Evolutionary conservation across 768 basidiomycete genomes (phyloP).

Genomic region (Pholiota microspora): DNA sequence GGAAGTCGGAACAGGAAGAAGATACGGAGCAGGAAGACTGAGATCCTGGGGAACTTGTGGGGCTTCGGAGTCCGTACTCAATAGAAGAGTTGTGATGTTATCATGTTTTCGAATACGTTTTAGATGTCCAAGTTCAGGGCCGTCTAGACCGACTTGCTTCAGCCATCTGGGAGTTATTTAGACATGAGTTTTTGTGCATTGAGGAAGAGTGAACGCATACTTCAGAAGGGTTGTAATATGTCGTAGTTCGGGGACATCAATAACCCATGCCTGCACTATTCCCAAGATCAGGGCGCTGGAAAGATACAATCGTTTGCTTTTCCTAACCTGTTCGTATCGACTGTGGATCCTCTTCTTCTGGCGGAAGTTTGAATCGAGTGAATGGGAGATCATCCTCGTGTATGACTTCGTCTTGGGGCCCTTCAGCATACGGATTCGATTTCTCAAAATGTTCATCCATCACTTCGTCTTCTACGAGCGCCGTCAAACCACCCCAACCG

Average conservation of each 20-base stretch:
- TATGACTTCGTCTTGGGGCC: slow-evolving; percentile 46
- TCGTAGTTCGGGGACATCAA: slow-evolving; percentile 64
- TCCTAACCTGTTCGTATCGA: slow-evolving; percentile 54
- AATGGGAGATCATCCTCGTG: slow-evolving; percentile 67
- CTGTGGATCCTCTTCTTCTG: slow-evolving; percentile 61
- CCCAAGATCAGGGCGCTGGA: not conserved
- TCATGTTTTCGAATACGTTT: slow-evolving; percentile 69
- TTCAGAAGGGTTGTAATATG: slow-evolving; percentile 61
- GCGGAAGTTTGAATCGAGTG: slow-evolving; percentile 52
- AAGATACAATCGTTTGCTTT: slow-evolving; percentile 11
- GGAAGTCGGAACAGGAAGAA: slow-evolving; percentile 57
- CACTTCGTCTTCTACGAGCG: slow-evolving; percentile 19
- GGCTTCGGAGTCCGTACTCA: slow-evolving; percentile 34
- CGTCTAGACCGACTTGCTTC: slow-evolving; percentile 59
- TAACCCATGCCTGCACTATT: slow-evolving; percentile 73
- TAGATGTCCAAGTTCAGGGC: slow-evolving; percentile 63
- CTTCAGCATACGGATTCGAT: slow-evolving; percentile 30
- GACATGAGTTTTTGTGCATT: not conserved
- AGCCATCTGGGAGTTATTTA: slow-evolving; percentile 56
- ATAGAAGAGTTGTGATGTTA: slow-evolving; percentile 50
- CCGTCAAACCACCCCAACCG: slow-evolving; percentile 44
- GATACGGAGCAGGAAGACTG: slow-evolving; percentile 51
- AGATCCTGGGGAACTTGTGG: slow-evolving; percentile 52
- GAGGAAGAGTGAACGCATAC: slow-evolving; percentile 32
- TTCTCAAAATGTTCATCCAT: slow-evolving; percentile 3